phyloP scores from a whole-genome alignment of 1,139 yeast species.

The Zygoascus hellenicus region DNA sequence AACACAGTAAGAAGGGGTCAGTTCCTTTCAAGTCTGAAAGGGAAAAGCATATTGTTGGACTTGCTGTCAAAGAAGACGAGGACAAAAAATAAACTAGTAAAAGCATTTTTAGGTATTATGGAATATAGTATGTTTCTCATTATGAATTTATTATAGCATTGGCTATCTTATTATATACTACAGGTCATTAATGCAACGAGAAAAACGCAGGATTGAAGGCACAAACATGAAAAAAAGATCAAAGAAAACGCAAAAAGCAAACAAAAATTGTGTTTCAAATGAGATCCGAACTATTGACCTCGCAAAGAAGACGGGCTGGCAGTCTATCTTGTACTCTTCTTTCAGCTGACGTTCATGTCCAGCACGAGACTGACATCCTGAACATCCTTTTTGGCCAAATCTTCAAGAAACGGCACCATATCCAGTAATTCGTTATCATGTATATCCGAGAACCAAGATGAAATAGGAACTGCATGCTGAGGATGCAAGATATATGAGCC shows the following conservation, averaged over 20 bases:
- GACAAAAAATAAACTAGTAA: not conserved
- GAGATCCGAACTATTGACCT: not conserved
- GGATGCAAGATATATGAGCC: slow-evolving; percentile 97
- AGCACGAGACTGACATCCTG: slow-evolving; percentile 51
- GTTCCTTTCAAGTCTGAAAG: slow-evolving; percentile 58
- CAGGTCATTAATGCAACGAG: not conserved
- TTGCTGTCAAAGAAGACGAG: slow-evolving; percentile 50
- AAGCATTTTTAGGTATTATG: not conserved
- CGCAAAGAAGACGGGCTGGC: slow-evolving; percentile 1
- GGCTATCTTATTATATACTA: not conserved
- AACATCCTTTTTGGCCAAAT: slow-evolving; percentile 58
- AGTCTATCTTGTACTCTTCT: not conserved
- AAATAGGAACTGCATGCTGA: slow-evolving; percentile 95
- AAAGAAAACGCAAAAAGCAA: not conserved
- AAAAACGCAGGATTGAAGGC: slow-evolving; percentile 1
- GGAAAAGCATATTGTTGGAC: slow-evolving; percentile 78
- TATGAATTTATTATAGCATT: not conserved
- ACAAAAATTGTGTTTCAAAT: not conserved
- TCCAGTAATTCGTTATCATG: slow-evolving; percentile 94
- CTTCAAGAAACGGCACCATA: slow-evolving; percentile 85
- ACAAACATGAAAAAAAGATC: not conserved
- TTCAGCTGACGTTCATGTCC: slow-evolving; percentile 17
- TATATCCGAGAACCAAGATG: slow-evolving; percentile 97
- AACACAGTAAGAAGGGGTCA: slow-evolving; percentile 66
- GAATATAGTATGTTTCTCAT: not conserved